These are phyloP conservation scores for Phytophthora capsici DNA, from an alignment of 352 stramenopile genomes.

Conservation along the genomic window DNA sequence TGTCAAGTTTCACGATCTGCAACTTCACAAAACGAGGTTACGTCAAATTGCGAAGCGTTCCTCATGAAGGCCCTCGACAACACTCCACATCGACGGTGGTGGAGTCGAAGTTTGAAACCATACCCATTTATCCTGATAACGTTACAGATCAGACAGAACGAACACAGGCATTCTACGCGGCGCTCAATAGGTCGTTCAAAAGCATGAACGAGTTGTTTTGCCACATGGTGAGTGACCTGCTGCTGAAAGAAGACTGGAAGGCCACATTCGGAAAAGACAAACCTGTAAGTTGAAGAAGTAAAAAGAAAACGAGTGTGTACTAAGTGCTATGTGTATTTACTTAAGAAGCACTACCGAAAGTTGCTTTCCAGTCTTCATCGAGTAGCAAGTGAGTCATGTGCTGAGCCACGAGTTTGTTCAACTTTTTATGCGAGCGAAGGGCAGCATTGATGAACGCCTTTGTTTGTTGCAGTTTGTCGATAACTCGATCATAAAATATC, in stretches of 20 bases:
- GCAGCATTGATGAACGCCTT: slow-evolving; percentile 19
- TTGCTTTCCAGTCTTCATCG: slow-evolving; percentile 1
- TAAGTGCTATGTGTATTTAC: no score
- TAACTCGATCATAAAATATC: slow-evolving; percentile 45
- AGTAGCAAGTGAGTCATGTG: neutral
- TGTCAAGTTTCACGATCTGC: neutral
- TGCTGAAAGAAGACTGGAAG: slow-evolving; percentile 40
- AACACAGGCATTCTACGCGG: slow-evolving; percentile 19
- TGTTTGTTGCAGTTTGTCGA: slow-evolving; percentile 31
- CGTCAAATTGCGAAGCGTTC: slow-evolving; percentile 12
- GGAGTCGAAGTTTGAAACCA: slow-evolving; percentile 47
- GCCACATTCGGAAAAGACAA: slow-evolving; percentile 3
- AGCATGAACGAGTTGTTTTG: slow-evolving; percentile 23
- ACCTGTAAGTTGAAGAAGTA: neutral
- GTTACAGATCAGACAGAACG: slow-evolving; percentile 36
- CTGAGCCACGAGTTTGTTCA: neutral
- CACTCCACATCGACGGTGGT: slow-evolving; percentile 35
- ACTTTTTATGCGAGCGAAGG: neutral
- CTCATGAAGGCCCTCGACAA: slow-evolving; percentile 4
- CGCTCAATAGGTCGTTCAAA: slow-evolving; percentile 22
- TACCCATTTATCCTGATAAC: slow-evolving; percentile 51
- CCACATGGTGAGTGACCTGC: slow-evolving; percentile 14
- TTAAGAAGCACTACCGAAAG: neutral
- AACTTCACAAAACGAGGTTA: slow-evolving; percentile 26
- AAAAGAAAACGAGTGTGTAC: neutral